Conservation (phyloP, 129 eudicot species). For the Artemisia tridentata region DNA sequence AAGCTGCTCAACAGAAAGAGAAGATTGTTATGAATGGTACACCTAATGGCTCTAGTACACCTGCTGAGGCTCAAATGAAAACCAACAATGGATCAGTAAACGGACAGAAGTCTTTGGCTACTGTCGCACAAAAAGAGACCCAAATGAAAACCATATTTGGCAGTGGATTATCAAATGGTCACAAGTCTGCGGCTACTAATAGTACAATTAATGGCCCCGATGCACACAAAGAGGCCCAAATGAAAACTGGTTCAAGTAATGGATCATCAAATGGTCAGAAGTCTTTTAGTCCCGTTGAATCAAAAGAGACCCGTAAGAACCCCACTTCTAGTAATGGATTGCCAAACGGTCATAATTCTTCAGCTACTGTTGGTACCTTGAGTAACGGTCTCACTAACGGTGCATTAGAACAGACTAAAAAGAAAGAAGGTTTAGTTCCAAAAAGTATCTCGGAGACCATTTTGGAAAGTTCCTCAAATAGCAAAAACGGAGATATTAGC, state of each 20-base stretch:
- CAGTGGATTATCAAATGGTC: neutral
- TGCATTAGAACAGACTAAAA: slow-evolving; percentile 23
- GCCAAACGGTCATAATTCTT: slow-evolving; percentile 18
- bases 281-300: slow-evolving; percentile 21
- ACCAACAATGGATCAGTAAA: slow-evolving; percentile 29
- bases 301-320: slow-evolving; percentile 32
- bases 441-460: slow-evolving; percentile 21
- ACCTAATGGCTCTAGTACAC: neutral
- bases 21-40: slow-evolving; percentile 35
- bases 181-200: no score
- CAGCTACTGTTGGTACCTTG: slow-evolving; percentile 24
- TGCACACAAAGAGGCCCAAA: slow-evolving; percentile 22
- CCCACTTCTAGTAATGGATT: slow-evolving; percentile 29
- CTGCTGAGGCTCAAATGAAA: neutral
- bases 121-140: neutral
- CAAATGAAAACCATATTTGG: neutral
- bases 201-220: neutral
- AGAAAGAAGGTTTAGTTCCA: slow-evolving; percentile 14
- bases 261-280: slow-evolving; percentile 29
- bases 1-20: slow-evolving; percentile 48
- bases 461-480: slow-evolving; percentile 2
- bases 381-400: neutral
- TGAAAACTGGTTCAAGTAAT: slow-evolving; percentile 23
- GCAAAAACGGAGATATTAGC: slow-evolving; percentile 10
- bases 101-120: slow-evolving; percentile 1